Conservation (phyloP, 331 rosid genomes). For the Stylosanthes scabra region DNA sequence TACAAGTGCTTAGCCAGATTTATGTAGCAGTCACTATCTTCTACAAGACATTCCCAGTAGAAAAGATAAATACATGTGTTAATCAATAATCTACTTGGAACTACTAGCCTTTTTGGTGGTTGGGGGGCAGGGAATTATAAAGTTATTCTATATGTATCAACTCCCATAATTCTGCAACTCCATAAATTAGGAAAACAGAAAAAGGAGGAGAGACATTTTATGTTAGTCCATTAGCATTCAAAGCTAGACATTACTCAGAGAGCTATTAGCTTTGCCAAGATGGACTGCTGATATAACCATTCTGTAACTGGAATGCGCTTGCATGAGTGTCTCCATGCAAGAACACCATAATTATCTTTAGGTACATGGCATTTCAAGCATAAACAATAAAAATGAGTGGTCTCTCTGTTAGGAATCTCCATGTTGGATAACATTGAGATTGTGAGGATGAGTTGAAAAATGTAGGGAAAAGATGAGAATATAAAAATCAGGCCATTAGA, state of each 20-base stretch:
- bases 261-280: constrained; percentile 55
- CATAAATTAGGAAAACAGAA: constrained; percentile 25
- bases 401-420: no score
- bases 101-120: background rate
- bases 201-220: constrained; percentile 27
- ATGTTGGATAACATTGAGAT: background rate
- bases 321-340: background rate
- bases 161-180: constrained; percentile 40
- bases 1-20: no score
- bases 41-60: no score
- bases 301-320: background rate
- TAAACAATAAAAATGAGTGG: background rate
- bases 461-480: no score
- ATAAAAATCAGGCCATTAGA: no score
- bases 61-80: no score
- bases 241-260: constrained; percentile 46
- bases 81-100: background rate
- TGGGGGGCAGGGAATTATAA: background rate
- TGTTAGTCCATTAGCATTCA: constrained; percentile 55
- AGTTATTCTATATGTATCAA: constrained; percentile 22
- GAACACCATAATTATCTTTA: background rate
- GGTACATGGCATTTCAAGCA: background rate
- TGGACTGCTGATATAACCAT: constrained; percentile 20
- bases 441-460: no score
- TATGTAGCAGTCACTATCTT: no score